Conservation (phyloP, 2,329 filamentous ascomycete species). For the Zymoseptoria crescenta region DNA sequence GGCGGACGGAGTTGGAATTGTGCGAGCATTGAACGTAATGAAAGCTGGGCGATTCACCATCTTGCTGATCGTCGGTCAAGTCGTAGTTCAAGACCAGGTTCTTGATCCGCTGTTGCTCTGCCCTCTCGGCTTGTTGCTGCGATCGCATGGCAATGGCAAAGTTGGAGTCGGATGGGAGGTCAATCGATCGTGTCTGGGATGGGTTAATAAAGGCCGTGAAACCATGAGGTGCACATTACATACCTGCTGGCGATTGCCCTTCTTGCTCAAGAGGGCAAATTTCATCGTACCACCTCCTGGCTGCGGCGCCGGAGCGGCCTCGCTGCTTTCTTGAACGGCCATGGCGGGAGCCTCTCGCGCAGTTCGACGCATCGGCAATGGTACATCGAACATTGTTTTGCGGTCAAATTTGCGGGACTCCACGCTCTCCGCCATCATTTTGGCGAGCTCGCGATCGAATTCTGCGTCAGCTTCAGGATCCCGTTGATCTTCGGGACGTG, state of each 20-base stretch:
- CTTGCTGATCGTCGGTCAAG: conserved; percentile 67
- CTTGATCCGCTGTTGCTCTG: conserved; percentile 98
- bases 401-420: conserved; percentile 95
- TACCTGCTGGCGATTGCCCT: conserved; percentile 89
- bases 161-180: conserved; percentile 80
- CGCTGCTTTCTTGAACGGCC: conserved; percentile 35
- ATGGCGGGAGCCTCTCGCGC: conserved; percentile 49
- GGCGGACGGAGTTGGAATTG: conserved; percentile 41
- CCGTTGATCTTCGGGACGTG: conserved; percentile 77
- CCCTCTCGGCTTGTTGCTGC: conserved; percentile 87
- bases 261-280: conserved; percentile 92
- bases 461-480: conserved; percentile 94
- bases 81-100: conserved; percentile 95
- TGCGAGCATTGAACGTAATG: conserved; percentile 37
- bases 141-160: conserved; percentile 95
- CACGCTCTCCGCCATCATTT: conserved; percentile 95
- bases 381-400: conserved; percentile 91
- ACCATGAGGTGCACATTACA: conserved; percentile 14
- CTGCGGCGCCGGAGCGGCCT: conserved; percentile 28
- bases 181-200: conserved; percentile 74
- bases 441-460: conserved; percentile 95
- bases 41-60: conserved; percentile 53
- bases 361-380: conserved; percentile 72
- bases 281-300: conserved; percentile 65
- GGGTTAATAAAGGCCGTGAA: background rate